Base-by-base conservation (phyloP, 1,284 basidiomycete genomes). In the Neotropicomus parvogracilis region DNA sequence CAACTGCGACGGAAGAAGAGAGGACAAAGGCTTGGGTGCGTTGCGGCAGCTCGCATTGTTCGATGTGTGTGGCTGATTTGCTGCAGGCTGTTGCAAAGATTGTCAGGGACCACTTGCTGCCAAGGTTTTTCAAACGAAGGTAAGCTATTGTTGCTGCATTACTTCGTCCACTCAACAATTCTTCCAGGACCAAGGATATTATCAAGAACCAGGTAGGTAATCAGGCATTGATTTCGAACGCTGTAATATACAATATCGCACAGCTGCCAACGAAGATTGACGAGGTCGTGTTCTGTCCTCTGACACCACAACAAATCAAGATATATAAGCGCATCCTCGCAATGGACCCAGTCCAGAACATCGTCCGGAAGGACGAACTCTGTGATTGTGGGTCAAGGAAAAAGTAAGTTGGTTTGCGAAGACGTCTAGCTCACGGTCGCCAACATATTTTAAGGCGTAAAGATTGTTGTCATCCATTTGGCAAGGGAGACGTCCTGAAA, bases 241-340 rank as follows among this genome's bases (percentile, higher is more conserved):
- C 42, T 44, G 1, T 32, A 17, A 31, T 6, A 36, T 12, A 50
- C 34, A 8, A 42, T 5, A 12, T 29, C 31, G n/a, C 17, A 34
- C 56, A 92, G 82, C 74, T 95, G 12, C 91, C 91, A 0, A 72
- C 73, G 54, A 95, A 95, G 70, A 79, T 75, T 0, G 91, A 95
- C 58, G 75, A 90, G 59, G 85, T 94, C n/a, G 88, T 93, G 6
- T 92, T 94, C 60, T 95, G 91, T 61, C 90, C 90, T 14, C 68
- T 95, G 39, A 86, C 87, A 0, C 50, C 69, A 0, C 75, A 70
- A 31, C 91, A 94, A 64, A 76, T 81, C 17, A 60, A 66, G 11
- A 85, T 82, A 0, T 94, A 95, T 67, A 85, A 80, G 55, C 74
- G 77, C 3, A 75, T 94, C 17, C 67, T 93, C 17, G 65, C 68